Evolutionary conservation across 495 filamentous ascomycete species (phyloP), one percentile per base, ranked within the genome.

Genomic region (Podospora pseudoanserina): DNA sequence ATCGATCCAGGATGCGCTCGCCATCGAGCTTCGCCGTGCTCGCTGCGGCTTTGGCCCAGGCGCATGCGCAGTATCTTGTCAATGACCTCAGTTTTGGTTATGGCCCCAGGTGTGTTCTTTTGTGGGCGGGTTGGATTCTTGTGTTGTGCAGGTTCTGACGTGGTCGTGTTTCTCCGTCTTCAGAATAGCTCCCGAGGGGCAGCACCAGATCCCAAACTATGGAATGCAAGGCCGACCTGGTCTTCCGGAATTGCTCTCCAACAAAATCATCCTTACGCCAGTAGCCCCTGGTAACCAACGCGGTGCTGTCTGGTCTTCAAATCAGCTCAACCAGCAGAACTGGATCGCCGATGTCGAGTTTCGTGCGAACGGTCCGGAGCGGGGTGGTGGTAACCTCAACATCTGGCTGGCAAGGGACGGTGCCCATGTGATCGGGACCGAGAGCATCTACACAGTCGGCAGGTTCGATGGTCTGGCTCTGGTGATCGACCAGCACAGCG

Each of bases 221-320:
- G 79, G 85, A 65, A 79, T 93, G 54, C 85, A 86, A 62, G 92
- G 94, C 74, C 87, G 88, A 54, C 90, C 90, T 65, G 83, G 88
- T 73, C 75, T 80, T 5, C 91, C 94, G 64, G 83, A 91, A 72
- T 75, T 96, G 71, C 86, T 98, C 68, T 96, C 93, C 59, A 92
- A 98, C 81, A 93, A 93, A 76, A 67, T 98, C 65, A 92, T 99
- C 74, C 84, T 99, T 60, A 99, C 96, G 9, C 95, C 96, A 1
- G 89, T 92, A 7, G 87, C 86, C 63, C 93, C 94, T 11, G 95
- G 95, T 58, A 95, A 95, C 77, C 86, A 88, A 70, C 87, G 94
- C 78, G 92, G 91, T 69, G 91, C 89, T 60, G 76, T 92, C 67
- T 99, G 95, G 93, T 82, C 90, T 34, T 87, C 93, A 62, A 79